phyloP scores from a whole-genome alignment of 306 rosid species.

The Mucuna pruriens region DNA sequence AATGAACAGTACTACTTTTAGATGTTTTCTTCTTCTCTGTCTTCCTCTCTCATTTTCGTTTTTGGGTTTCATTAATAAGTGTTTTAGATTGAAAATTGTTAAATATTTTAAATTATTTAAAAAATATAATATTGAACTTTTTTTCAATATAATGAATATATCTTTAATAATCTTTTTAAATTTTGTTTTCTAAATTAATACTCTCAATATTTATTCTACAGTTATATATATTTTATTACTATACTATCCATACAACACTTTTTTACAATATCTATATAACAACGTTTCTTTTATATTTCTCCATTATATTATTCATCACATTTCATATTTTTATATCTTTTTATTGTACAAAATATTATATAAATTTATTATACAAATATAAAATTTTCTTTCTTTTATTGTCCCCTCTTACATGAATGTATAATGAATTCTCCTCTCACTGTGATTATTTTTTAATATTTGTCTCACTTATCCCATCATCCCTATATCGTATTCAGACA shows the following conservation, averaged over 20 bases:
- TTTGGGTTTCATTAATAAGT: neutral
- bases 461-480: constrained; percentile 29
- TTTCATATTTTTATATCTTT: neutral
- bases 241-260: neutral
- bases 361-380: neutral
- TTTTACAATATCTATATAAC: neutral
- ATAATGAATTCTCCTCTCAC: neutral
- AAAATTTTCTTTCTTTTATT: neutral
- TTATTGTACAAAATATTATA: neutral
- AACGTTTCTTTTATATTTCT: neutral
- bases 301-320: neutral
- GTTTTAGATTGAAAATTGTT: neutral
- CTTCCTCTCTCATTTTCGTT: neutral
- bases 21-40: neutral
- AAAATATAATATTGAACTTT: neutral
- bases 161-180: neutral
- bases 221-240: neutral
- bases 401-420: neutral
- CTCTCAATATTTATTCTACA: neutral
- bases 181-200: too few species aligned
- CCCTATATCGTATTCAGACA: neutral
- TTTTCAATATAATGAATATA: neutral
- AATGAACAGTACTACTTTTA: neutral
- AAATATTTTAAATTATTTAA: neutral
- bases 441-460: constrained; percentile 7